A percentile compares a stretch with the other conserved stretches of the same genome.
Evolutionary conservation across 1,139 yeast genomes (phyloP).

Genomic region (Pichia inconspicua): DNA sequence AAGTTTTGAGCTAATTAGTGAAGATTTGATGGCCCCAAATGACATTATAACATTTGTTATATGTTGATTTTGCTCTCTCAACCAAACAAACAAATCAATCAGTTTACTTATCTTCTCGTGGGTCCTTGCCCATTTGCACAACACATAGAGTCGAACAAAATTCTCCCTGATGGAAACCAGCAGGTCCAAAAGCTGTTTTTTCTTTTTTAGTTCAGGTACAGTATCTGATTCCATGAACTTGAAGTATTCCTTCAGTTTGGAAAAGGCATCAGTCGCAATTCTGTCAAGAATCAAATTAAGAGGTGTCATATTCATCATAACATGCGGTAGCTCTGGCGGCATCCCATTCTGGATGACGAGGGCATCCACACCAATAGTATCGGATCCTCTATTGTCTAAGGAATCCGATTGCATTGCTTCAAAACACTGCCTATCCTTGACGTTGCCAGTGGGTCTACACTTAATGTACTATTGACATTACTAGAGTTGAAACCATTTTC

Average conservation of each 20-base stretch:
- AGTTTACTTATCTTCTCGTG: conserved; percentile 62
- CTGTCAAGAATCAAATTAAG: conserved; percentile 50
- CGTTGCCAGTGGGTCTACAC: not conserved
- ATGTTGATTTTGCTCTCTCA: conserved; percentile 70
- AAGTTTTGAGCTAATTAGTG: conserved; percentile 73
- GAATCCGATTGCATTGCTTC: no score
- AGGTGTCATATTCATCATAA: conserved; percentile 63
- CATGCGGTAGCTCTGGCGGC: conserved; percentile 59
- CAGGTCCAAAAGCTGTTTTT: conserved; percentile 58
- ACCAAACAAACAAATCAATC: conserved; percentile 83
- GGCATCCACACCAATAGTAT: not conserved
- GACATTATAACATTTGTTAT: conserved; percentile 49
- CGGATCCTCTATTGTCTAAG: not conserved
- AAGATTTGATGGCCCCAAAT: conserved; percentile 51
- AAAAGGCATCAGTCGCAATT: conserved; percentile 55
- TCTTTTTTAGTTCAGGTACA: conserved; percentile 53
- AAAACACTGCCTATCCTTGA: not conserved
- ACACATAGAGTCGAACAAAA: conserved; percentile 72
- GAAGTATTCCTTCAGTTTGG: conserved; percentile 53
- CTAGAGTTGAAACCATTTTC: no score
- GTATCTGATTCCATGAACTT: conserved; percentile 48
- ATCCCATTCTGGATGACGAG: not conserved
- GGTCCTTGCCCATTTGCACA: conserved; percentile 78
- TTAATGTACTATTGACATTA: not conserved
- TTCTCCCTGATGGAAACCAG: conserved; percentile 71